Percentiles rank a stretch among this genome's conserved stretches.
These are phyloP conservation scores for Stephanodiscus triporus DNA, from an alignment of 108 stramenopile species.

Conservation along the genomic window DNA sequence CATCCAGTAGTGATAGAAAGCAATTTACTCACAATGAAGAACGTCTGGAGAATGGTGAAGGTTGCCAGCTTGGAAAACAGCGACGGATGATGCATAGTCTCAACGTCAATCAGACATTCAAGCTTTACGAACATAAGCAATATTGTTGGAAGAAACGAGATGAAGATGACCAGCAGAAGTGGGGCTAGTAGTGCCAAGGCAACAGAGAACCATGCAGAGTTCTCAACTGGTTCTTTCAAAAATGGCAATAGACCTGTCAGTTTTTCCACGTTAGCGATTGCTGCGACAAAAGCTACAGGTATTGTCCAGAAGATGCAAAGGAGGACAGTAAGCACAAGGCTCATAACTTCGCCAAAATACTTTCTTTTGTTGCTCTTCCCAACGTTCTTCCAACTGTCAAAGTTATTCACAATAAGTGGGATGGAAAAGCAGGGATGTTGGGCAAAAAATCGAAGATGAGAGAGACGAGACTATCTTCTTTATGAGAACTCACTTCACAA, in stretches of 20 bases:
- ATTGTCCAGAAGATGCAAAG: slow-evolving; percentile 74
- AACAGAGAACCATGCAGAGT: slow-evolving; percentile 46
- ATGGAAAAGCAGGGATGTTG: not conserved
- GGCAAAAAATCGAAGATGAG: slow-evolving; percentile 31
- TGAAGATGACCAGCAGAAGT: slow-evolving; percentile 54
- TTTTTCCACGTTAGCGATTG: slow-evolving; percentile 56
- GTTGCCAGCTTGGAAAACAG: slow-evolving; percentile 60
- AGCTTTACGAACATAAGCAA: slow-evolving; percentile 43
- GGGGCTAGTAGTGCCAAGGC: slow-evolving; percentile 60
- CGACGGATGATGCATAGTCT: slow-evolving; percentile 57
- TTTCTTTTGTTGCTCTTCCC: slow-evolving; percentile 50
- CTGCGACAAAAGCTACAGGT: slow-evolving; percentile 59
- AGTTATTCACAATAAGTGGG: too few species aligned
- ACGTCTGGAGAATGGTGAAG: slow-evolving; percentile 76
- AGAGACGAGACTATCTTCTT: slow-evolving; percentile 44
- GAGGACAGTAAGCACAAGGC: slow-evolving; percentile 41
- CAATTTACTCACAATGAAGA: slow-evolving; percentile 55
- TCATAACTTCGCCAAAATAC: slow-evolving; percentile 58
- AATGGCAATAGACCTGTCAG: slow-evolving; percentile 48
- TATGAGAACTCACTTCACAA: slow-evolving; percentile 34
- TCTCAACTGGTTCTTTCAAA: slow-evolving; percentile 39
- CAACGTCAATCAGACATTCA: slow-evolving; percentile 61
- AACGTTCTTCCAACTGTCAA: slow-evolving; percentile 57
- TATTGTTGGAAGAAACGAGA: slow-evolving; percentile 37
- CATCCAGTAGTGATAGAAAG: not conserved